Base-by-base conservation (phyloP, 192 early-diverging fungal genomes). In the Backusella tarrabulga region DNA sequence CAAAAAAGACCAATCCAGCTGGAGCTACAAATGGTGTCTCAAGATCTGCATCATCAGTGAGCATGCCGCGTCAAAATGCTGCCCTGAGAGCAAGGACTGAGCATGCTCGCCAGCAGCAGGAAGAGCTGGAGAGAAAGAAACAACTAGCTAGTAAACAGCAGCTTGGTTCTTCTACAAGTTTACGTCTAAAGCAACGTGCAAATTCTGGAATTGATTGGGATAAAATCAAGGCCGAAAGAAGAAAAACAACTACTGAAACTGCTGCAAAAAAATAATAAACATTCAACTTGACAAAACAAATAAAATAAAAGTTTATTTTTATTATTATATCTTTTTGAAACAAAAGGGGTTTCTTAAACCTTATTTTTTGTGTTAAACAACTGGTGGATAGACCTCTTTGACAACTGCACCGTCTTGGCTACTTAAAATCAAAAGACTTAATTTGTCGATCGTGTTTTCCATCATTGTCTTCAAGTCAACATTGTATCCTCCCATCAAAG, bases 371-470 rank as follows among this genome's bases (percentile, higher is more conserved):
- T 68, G 19, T 35, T 68, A 68, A 35, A 29, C 40, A 6, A 77
- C 12, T n/a, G 80, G 80, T 32, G 80, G 76, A 5, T 34, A 68
- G 9, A 69, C 76, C 69, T 81, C 80, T 52, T 77, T 77, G 12
- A 81, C 80, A 6, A 81, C 76, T 11, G 73, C 56, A 68, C 80
- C 80, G 21, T 69, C 56, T 26, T 77, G 35, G 8, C 34, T 38
- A 73, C 75, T 77, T 6, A 34, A 26, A n/a, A 81, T 52, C 5
- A 81, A 56, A 21, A 81, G 34, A 41, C 68, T 66, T 56, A 81
- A 77, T 44, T 73, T 81, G 36, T 74, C 68, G 1, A 76, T 50
- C 3, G 38, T 70, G 12, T 54, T 23, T 19, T 68, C 34, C 73
- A 77, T 68, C 6, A 74, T 32, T 0, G 26, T 14, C 68, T 75